Base-by-base conservation (phyloP, 257 asterid genomes). In the Solanum etuberosum region DNA sequence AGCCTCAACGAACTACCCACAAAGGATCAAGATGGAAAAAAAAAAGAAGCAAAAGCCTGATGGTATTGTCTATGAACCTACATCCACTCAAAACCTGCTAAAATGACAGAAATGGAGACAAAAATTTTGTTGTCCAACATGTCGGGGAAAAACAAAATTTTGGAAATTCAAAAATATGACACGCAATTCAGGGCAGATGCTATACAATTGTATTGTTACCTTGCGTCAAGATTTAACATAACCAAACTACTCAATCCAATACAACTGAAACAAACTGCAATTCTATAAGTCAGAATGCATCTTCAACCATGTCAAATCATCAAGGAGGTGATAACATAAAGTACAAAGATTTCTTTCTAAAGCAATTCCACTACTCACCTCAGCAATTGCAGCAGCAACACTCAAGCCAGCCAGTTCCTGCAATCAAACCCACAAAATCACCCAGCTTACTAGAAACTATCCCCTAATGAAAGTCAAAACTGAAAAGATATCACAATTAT, bases 381-480 rank as follows among this genome's bases (percentile, higher is more conserved):
- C 98, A 4, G 97, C 98, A 70, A 97, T 93, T 48, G 98, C 94
- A 87, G 96, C 72, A 54, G 99, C 99, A 86, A 97, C 99, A 80
- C 99, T 97, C 94, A 97, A 89, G 83, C 99, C 99, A 92, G 99
- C 99, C 94, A 97, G 92, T 88, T 97, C 99, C 99, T 97, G 90
- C 88, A 89, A 86, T 65, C 48, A 90, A 46, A 74, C 74, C 84
- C 83, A 46, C 87, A 34, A 87, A 77, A 11, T 32, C 80, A 34
- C 82, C 78, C 42, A 70, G 14, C 78, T 32, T 16, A 70, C 7
- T 9, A 71, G 25, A 71, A 32, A 71, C 1, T 8, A 63, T n/a
- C 15, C 29, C 63, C 8, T 11, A 61, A 40, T 6, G 4, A 20
- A 71, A 78, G 8, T 16, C 9, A 4, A 67, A 29, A 27, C 35